Base-by-base conservation (phyloP, 805 yeast genomes). In the Myxozyma neglecta region DNA sequence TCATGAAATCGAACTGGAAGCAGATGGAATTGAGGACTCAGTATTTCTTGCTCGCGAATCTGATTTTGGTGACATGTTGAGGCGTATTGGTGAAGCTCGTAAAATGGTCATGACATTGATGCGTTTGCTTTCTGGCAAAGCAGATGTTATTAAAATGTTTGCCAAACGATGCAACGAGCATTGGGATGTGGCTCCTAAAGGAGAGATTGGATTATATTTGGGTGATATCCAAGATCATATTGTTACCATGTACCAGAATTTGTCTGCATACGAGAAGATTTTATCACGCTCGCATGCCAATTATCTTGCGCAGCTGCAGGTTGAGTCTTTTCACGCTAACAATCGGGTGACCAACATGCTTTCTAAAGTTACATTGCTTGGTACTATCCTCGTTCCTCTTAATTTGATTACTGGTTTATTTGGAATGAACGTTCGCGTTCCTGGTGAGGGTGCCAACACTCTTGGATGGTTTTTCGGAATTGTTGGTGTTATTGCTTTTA, bases 201-300 rank as follows among this genome's bases (percentile, higher is more conserved):
- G 88, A 34, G 97, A 93, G 70, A 92, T 92, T 75, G 96, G 96
- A 0, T 79, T 92, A 66, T 93, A 90, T 74, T 76, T 92, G 64
- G 97, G 97, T 60, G 98, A 92, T 83, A 92, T 92, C 72, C 97
- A 91, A 76, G 97, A 92, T 80, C 98, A 92, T 82, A 88, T 93
- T 70, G 86, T 92, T 61, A 93, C 98, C 16, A 93, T 93, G 97
- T 88, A 85, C 75, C 97, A 91, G 76, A 92, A 90, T 71, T 80
- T 93, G 72, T 75, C 87, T 47, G 89, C 96, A 2, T 92, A 90
- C 72, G 99, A 93, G 73, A 92, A 92, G 81, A 93, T 93, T 70
- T 88, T 93, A 72, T 86, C 96, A 49, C 83, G 97, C 68, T 87
- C 96, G 1, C 97, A 93, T 73, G 82, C 96, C 16, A 93, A 92